These are phyloP conservation scores for Penicillium atrosanguineum DNA, from an alignment of 495 filamentous ascomycete genomes.

Conservation along the genomic window DNA sequence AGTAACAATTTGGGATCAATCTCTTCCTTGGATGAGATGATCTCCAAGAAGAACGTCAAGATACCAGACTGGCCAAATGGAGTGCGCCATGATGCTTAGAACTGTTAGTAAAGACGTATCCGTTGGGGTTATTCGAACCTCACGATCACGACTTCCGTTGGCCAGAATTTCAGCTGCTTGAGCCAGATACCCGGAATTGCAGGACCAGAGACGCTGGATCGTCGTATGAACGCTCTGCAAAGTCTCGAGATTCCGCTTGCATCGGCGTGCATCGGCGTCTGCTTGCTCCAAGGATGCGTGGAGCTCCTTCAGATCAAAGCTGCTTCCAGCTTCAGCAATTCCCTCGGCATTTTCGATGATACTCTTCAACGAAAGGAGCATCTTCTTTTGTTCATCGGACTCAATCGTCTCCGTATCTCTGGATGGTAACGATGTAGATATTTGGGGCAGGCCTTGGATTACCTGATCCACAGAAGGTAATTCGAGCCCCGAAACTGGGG, in stretches of 20 bases:
- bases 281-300: conserved; percentile 29
- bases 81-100: conserved; percentile 57
- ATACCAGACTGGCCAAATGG: conserved; percentile 67
- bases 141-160: conserved; percentile 66
- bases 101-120: conserved; percentile 1
- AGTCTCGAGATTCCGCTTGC: conserved; percentile 16
- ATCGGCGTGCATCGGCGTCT: conserved; percentile 20
- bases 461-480: conserved; percentile 26
- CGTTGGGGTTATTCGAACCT: conserved; percentile 24
- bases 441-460: conserved; percentile 22
- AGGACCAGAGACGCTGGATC: conserved; percentile 36
- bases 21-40: conserved; percentile 43
- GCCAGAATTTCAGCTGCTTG: conserved; percentile 58
- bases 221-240: conserved; percentile 26
- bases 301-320: conserved; percentile 22
- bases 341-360: conserved; percentile 22
- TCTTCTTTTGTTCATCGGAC: conserved; percentile 24
- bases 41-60: conserved; percentile 60
- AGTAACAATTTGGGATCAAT: conserved; percentile 36
- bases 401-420: conserved; percentile 10
- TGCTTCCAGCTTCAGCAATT: conserved; percentile 14
- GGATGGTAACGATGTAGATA: conserved; percentile 16
- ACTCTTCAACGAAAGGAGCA: conserved; percentile 27
- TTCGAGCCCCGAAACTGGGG: conserved; percentile 13
- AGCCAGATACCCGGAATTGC: conserved; percentile 42